These are phyloP conservation scores for Pistacia vera DNA, from an alignment of 345 rosid species.

Conservation along the genomic window DNA sequence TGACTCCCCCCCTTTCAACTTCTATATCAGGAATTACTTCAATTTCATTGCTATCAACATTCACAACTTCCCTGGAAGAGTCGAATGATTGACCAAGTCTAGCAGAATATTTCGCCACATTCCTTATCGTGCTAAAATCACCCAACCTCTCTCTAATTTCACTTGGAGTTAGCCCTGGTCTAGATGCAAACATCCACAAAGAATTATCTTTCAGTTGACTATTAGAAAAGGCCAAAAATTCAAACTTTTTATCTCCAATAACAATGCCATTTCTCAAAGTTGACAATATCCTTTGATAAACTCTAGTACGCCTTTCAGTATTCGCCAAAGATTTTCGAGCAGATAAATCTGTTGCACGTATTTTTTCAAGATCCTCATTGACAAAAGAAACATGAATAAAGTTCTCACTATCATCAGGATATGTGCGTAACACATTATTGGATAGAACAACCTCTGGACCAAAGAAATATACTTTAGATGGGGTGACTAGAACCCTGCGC, in stretches of 20 bases:
- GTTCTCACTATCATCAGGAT: constrained; percentile 35
- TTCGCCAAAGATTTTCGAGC: constrained; percentile 4
- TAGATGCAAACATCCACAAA: constrained; percentile 70
- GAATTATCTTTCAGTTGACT: constrained; percentile 58
- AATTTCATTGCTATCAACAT: constrained; percentile 35
- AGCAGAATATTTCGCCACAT: constrained; percentile 59
- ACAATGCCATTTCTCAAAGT: constrained; percentile 48
- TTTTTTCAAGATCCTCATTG: constrained; percentile 49
- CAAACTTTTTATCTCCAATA: constrained; percentile 39
- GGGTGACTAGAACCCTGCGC: constrained; percentile 50
- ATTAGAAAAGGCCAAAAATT: constrained; percentile 63
- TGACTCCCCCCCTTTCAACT: constrained; percentile 6
- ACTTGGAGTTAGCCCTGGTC: constrained; percentile 36
- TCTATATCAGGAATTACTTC: constrained; percentile 55
- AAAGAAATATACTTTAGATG: constrained; percentile 47
- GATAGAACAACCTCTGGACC: constrained; percentile 62
- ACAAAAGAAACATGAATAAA: constrained; percentile 54
- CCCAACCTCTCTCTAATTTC: constrained; percentile 49
- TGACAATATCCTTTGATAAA: constrained; percentile 46
- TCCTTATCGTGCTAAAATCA: constrained; percentile 39
- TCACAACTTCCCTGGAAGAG: constrained; percentile 52
- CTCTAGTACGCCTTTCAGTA: constrained; percentile 23
- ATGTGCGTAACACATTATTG: constrained; percentile 50
- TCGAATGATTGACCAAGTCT: constrained; percentile 57
- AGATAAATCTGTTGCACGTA: constrained; percentile 29